Conservation (phyloP, 2,329 filamentous ascomycete genomes). For the Stagonosporopsis rhizophila region DNA sequence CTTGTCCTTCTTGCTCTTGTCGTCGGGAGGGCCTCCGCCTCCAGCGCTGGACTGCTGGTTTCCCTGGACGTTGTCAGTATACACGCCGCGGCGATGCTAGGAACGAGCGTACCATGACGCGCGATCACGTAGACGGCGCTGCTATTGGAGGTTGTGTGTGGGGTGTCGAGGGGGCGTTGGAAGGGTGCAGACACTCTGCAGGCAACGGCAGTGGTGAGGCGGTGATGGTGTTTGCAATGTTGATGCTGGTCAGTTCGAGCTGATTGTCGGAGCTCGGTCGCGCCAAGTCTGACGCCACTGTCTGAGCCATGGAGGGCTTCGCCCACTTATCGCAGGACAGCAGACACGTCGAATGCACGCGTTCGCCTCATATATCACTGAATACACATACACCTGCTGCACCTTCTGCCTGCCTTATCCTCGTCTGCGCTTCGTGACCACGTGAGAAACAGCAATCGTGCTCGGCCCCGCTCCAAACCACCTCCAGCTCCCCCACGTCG, state of each 20-base stretch:
- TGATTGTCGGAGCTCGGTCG: constrained; percentile 31
- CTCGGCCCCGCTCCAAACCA: constrained; percentile 23
- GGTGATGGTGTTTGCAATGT: constrained; percentile 43
- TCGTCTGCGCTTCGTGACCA: neutral
- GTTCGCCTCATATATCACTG: constrained; percentile 8
- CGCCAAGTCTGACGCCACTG: constrained; percentile 36
- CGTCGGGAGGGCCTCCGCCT: constrained; percentile 71
- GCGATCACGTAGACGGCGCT: constrained; percentile 23
- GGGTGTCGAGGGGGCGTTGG: neutral
- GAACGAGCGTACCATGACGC: constrained; percentile 45
- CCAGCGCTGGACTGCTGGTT: constrained; percentile 89
- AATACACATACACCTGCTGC: constrained; percentile 10
- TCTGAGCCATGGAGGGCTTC: constrained; percentile 32
- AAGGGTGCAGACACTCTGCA: constrained; percentile 17
- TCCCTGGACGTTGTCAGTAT: constrained; percentile 63
- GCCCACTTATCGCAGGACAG: constrained; percentile 34
- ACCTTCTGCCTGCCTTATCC: neutral
- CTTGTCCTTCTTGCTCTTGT: constrained; percentile 88
- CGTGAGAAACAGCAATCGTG: constrained; percentile 13
- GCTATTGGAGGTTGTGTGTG: neutral
- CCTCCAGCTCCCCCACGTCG: constrained; percentile 19
- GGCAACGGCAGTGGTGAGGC: constrained; percentile 27
- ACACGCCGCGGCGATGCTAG: constrained; percentile 34
- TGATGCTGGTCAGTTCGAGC: constrained; percentile 35
- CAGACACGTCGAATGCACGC: constrained; percentile 44